Evolutionary conservation across 148 eudicot species (phyloP).

Genomic region (Nepenthes gracilis): DNA sequence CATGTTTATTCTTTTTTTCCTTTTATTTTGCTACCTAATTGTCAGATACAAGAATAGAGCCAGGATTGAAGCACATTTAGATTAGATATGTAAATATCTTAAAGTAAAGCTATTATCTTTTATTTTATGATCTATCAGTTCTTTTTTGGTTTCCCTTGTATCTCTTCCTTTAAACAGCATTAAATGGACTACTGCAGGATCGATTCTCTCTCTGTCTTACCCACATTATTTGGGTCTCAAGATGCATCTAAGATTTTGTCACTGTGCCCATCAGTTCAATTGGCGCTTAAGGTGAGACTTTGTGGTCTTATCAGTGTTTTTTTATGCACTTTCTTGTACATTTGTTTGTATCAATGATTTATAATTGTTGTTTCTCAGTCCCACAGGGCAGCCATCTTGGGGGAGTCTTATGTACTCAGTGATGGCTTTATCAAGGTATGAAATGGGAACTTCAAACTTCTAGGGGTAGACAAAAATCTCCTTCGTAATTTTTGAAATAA

Average conservation of each 20-base stretch:
- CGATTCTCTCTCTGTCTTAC: slow-evolving; percentile 77
- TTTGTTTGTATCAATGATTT: slow-evolving; percentile 4
- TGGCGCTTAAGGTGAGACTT: slow-evolving; percentile 59
- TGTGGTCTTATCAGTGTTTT: background rate
- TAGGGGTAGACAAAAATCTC: no score
- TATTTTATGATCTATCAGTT: no score
- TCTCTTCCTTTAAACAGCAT: background rate
- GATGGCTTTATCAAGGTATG: slow-evolving; percentile 82
- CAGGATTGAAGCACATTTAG: no score
- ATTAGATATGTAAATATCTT: no score
- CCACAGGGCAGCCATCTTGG: slow-evolving; percentile 56
- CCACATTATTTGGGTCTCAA: slow-evolving; percentile 64
- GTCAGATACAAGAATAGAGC: no score
- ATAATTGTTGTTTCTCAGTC: slow-evolving; percentile 44
- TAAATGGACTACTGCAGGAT: slow-evolving; percentile 44
- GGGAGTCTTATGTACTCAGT: slow-evolving; percentile 79
- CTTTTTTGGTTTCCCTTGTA: background rate
- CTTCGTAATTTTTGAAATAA: background rate
- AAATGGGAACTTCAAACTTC: background rate
- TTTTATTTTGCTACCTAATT: no score
- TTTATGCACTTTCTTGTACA: background rate
- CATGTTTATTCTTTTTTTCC: no score
- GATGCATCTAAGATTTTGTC: slow-evolving; percentile 82
- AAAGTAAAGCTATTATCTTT: no score
- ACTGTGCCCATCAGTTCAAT: slow-evolving; percentile 70